phyloP scores from a whole-genome alignment of 2,329 filamentous ascomycete species.

The Trichoderma sp. region DNA sequence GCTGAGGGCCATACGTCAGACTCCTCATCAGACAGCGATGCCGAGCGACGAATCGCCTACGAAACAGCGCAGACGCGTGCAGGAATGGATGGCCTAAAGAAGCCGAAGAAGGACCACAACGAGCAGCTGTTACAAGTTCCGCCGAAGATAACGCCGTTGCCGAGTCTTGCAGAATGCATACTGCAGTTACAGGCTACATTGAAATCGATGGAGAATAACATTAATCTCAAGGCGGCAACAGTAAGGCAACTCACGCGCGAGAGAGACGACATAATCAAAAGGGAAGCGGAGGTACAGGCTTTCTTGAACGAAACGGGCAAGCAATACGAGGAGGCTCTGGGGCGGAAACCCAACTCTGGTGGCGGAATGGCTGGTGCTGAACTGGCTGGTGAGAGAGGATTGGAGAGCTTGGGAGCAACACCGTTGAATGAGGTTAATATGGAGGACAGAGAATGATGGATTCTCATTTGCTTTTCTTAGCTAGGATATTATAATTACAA shows the following conservation, averaged over 20 bases:
- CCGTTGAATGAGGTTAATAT: slow-evolving; percentile 25
- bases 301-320: slow-evolving; percentile 79
- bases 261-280: slow-evolving; percentile 62
- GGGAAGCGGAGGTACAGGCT: slow-evolving; percentile 77
- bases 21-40: slow-evolving; percentile 66
- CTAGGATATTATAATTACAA: not conserved
- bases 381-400: slow-evolving; percentile 34
- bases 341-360: slow-evolving; percentile 22
- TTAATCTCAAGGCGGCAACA: slow-evolving; percentile 57
- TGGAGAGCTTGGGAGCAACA: slow-evolving; percentile 38
- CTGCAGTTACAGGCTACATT: slow-evolving; percentile 62
- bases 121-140: slow-evolving; percentile 55
- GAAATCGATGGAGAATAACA: slow-evolving; percentile 60
- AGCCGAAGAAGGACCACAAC: slow-evolving; percentile 32
- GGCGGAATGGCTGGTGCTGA: slow-evolving; percentile 27
- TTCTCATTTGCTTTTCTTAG: not conserved
- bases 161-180: slow-evolving; percentile 67
- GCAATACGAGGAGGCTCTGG: slow-evolving; percentile 50
- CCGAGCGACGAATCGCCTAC: slow-evolving; percentile 75
- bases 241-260: slow-evolving; percentile 68
- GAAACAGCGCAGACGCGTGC: slow-evolving; percentile 82
- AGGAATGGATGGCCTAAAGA: slow-evolving; percentile 72
- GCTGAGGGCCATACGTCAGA: slow-evolving; percentile 67
- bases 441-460: slow-evolving; percentile 18
- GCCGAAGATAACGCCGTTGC: slow-evolving; percentile 74